Base-by-base conservation (phyloP, 73 alveolate species). In the Blepharisma japonicum region DNA sequence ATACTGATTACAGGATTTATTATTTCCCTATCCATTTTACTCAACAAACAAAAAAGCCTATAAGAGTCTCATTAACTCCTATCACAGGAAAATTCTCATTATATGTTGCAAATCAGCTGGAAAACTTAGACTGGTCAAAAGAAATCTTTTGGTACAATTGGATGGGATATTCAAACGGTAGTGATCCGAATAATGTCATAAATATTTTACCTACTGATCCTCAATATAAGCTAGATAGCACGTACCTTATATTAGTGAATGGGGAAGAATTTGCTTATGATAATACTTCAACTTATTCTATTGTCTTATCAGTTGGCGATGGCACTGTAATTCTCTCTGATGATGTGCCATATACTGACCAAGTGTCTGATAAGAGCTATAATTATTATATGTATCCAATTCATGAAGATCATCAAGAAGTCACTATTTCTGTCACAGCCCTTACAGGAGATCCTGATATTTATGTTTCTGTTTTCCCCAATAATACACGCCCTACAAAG, bases 381-480 rank as follows among this genome's bases (percentile, higher is more conserved):
- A 70, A 45, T 4, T 70, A 1, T 47, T 70, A 38, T 47, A 45
- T 25, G n/a, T 70, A 14, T 45, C 80, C 80, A 2, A 45, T 70
- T n/a, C 56, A 39, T n/a, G 11, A 38, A 9, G 27, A 45, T 2
- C 80, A 70, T 47, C 55, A 70, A 70, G 80, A 70, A 14, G 68
- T 70, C 76, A 70, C 68, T 5, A 70, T 70, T 47, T 39, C 66
- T 39, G 32, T 70, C 25, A 70, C 80, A 14, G 80, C 80, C 39
- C 27, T 70, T 1, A 38, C 80, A 45, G 80, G 80, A 9, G 80
- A 70, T 70, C 80, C 80, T 25, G 80, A 70, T 70, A 39, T 70
- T 3, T 70, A 38, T 5, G 46, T 70, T 18, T 45, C 68, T 7
- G 80, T 70, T 0, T 48, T 9, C 39, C 56, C 68, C 14, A 39